A percentile compares a stretch with the other conserved stretches of the same genome.
Evolutionary conservation across 345 rosid species (phyloP).

Genomic region (Xanthoceras sorbifolium): DNA sequence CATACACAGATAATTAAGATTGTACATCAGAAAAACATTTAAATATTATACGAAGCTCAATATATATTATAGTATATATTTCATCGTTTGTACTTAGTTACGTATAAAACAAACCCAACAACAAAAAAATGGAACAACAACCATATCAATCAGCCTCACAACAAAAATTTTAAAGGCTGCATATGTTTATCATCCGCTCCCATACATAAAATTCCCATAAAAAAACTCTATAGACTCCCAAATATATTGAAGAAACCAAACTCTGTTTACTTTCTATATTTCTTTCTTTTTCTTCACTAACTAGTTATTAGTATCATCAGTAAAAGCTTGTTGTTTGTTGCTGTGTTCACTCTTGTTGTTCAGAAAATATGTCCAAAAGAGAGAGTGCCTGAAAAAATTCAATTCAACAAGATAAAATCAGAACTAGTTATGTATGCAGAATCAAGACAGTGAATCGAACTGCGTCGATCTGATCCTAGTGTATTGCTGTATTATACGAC

Average conservation of each 20-base stretch:
- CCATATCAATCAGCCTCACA: slow-evolving; percentile 13
- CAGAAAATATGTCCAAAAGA: slow-evolving; percentile 81
- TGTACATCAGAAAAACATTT: neutral
- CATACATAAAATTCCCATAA: neutral
- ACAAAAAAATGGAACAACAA: slow-evolving; percentile 2
- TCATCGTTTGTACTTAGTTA: slow-evolving; percentile 2
- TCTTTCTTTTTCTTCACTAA: slow-evolving; percentile 9
- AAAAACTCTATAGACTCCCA: neutral
- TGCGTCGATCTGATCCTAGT: neutral
- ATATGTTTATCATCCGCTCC: neutral
- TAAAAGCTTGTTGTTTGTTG: slow-evolving; percentile 9
- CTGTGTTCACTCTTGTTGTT: slow-evolving; percentile 41
- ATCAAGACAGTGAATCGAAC: neutral
- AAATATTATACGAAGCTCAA: too few relatives aligned
- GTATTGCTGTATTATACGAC: too few relatives aligned
- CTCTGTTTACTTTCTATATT: neutral
- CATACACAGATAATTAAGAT: too few relatives aligned
- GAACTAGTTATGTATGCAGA: neutral
- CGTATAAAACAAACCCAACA: slow-evolving; percentile 18
- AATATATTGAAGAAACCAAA: neutral
- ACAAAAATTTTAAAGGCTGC: slow-evolving; percentile 21
- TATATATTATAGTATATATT: neutral
- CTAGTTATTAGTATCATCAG: slow-evolving; percentile 5
- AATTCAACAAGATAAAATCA: neutral
- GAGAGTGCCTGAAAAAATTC: slow-evolving; percentile 66